These are phyloP conservation scores for Juncus effusus DNA, from an alignment of 176 grass and related monocot species.

Conservation along the genomic window DNA sequence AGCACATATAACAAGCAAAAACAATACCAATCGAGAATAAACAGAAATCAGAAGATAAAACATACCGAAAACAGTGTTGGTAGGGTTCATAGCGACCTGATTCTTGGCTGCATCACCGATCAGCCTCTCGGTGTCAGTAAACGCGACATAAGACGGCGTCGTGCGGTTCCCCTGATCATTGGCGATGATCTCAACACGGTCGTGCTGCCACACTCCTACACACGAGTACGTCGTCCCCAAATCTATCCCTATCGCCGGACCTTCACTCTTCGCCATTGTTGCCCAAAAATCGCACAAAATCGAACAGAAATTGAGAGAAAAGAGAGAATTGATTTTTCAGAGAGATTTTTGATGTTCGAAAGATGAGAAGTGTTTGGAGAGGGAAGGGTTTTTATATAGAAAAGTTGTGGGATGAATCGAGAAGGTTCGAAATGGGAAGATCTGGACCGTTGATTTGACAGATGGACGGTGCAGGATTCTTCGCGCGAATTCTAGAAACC, in stretches of 20 bases:
- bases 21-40: background rate
- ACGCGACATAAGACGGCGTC: slow-evolving; percentile 85
- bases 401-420: slow-evolving; percentile 16
- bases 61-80: slow-evolving; percentile 49
- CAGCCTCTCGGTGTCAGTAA: slow-evolving; percentile 68
- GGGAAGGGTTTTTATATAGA: slow-evolving; percentile 26
- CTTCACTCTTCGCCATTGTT: slow-evolving; percentile 60
- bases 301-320: background rate
- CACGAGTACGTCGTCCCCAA: slow-evolving; percentile 97
- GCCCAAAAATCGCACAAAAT: background rate
- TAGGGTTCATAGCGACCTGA: slow-evolving; percentile 54
- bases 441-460: slow-evolving; percentile 19
- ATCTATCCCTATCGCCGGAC: slow-evolving; percentile 91
- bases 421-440: slow-evolving; percentile 41
- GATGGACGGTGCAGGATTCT: slow-evolving; percentile 18
- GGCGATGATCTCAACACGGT: slow-evolving; percentile 89
- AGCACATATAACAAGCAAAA: background rate
- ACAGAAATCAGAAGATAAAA: background rate
- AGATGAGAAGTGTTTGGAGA: background rate
- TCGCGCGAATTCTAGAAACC: slow-evolving; percentile 39
- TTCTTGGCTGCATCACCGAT: slow-evolving; percentile 52
- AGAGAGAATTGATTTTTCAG: background rate
- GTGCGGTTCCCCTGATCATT: slow-evolving; percentile 89
- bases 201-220: slow-evolving; percentile 96
- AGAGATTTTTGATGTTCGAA: background rate